These are phyloP conservation scores for Lactifluus piperatus DNA, from an alignment of 768 basidiomycete species.

Conservation along the genomic window DNA sequence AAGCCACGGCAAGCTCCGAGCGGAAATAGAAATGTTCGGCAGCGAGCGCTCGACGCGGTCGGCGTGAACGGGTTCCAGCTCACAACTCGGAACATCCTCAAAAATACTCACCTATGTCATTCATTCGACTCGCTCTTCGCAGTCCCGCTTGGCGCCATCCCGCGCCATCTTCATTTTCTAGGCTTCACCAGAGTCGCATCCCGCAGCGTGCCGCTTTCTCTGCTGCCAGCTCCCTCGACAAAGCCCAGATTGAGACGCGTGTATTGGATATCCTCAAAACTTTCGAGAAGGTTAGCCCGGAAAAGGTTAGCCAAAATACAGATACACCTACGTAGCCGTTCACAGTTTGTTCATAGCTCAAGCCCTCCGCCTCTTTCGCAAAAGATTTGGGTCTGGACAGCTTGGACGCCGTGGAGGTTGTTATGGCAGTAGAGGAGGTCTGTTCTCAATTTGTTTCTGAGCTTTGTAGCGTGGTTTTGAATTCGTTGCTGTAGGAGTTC, in stretches of 20 bases:
- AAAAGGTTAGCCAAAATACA: constrained; percentile 42
- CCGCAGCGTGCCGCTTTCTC: constrained; percentile 49
- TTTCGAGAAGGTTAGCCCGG: constrained; percentile 79
- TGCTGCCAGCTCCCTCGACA: constrained; percentile 54
- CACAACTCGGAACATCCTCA: background rate
- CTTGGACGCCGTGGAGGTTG: constrained; percentile 93
- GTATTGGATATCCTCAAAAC: constrained; percentile 78
- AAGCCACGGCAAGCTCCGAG: constrained; percentile 1
- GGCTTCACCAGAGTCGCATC: constrained; percentile 21
- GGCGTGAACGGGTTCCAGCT: background rate
- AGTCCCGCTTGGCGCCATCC: constrained; percentile 31
- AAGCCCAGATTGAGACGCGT: constrained; percentile 60
- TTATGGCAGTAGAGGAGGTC: constrained; percentile 98
- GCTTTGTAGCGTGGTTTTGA: background rate
- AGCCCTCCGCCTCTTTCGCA: constrained; percentile 54
- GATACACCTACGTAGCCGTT: background rate
- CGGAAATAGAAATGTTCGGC: constrained; percentile 6
- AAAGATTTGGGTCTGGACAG: constrained; percentile 90
- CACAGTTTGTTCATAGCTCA: constrained; percentile 41
- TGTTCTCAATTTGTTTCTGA: background rate
- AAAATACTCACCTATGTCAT: constrained; percentile 15
- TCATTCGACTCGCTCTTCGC: constrained; percentile 17
- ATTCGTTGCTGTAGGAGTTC: constrained; percentile 63
- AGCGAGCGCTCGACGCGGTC: background rate
- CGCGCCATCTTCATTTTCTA: constrained; percentile 21